A percentile compares a stretch with the other conserved stretches of the same genome.
These are phyloP conservation scores for Populus simonii DNA, from an alignment of 345 rosid species.

Conservation along the genomic window DNA sequence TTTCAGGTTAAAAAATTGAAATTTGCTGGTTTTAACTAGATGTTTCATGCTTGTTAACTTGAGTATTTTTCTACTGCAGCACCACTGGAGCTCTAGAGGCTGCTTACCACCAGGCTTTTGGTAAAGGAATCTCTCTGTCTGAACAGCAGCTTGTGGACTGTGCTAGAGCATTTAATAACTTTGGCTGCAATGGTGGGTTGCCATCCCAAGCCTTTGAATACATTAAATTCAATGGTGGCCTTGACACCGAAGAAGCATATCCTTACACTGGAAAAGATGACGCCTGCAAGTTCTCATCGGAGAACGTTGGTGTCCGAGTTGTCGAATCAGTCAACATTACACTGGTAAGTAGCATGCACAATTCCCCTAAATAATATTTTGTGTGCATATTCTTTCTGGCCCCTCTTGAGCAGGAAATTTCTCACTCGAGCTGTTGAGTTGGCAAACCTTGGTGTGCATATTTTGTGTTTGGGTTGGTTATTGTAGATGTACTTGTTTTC, in stretches of 20 bases:
- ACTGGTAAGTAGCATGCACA: constrained; percentile 42
- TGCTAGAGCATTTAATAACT: constrained; percentile 82
- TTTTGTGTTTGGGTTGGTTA: neutral
- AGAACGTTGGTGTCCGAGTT: constrained; percentile 73
- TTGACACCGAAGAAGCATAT: constrained; percentile 86
- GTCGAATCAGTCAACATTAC: constrained; percentile 78
- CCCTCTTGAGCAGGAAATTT: neutral
- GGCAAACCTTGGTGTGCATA: neutral
- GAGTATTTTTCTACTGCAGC: constrained; percentile 34
- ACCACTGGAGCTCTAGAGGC: constrained; percentile 99
- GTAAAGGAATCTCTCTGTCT: constrained; percentile 74
- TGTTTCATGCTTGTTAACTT: neutral
- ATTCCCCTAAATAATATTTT: neutral
- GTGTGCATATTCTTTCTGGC: neutral
- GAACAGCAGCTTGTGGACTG: constrained; percentile 99
- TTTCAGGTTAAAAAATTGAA: constrained; percentile 56
- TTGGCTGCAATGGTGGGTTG: constrained; percentile 89
- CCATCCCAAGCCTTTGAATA: constrained; percentile 98
- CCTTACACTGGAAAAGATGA: constrained; percentile 68
- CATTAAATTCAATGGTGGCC: constrained; percentile 88
- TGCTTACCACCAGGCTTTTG: constrained; percentile 90
- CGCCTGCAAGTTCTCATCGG: constrained; percentile 69
- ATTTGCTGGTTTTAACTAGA: no score
- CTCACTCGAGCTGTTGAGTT: neutral
- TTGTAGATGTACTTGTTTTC: neutral